Percentiles rank a stretch among this genome's conserved stretches.
Evolutionary conservation across 257 asterid species (phyloP).

Genomic region (Cordia subcordata): DNA sequence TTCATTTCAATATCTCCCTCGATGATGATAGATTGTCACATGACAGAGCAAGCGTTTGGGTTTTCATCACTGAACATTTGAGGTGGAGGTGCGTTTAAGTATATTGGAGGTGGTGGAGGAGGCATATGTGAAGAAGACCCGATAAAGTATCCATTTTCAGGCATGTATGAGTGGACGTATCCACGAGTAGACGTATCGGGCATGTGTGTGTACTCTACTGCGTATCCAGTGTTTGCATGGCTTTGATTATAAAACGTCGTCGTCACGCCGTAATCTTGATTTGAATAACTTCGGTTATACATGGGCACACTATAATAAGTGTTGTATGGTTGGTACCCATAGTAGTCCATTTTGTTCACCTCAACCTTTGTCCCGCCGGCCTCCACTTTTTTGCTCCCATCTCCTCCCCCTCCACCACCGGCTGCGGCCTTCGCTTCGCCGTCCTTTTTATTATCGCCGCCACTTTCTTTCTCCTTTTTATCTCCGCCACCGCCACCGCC

Average conservation of each 20-base stretch:
- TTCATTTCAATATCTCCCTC: constrained; percentile 5
- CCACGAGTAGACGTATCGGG: neutral
- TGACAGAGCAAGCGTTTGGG: constrained; percentile 75
- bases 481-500: constrained; percentile 7
- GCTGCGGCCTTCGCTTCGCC: constrained; percentile 9
- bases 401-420: constrained; percentile 3
- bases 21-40: constrained; percentile 36
- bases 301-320: constrained; percentile 47
- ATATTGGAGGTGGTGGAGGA: constrained; percentile 46
- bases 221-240: constrained; percentile 31
- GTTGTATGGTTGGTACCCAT: constrained; percentile 31
- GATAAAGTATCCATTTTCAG: neutral
- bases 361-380: constrained; percentile 45
- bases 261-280: constrained; percentile 55
- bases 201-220: constrained; percentile 26
- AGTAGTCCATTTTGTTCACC: constrained; percentile 50
- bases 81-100: constrained; percentile 13
- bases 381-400: constrained; percentile 12
- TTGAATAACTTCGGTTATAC: constrained; percentile 43
- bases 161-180: neutral
- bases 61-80: constrained; percentile 86
- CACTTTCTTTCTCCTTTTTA: constrained; percentile 4
- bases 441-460: constrained; percentile 16
- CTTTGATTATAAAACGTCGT: constrained; percentile 18
- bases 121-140: neutral